phyloP scores from a whole-genome alignment of 371 early-diverging fungal genomes.

The Mucor ambiguus region DNA sequence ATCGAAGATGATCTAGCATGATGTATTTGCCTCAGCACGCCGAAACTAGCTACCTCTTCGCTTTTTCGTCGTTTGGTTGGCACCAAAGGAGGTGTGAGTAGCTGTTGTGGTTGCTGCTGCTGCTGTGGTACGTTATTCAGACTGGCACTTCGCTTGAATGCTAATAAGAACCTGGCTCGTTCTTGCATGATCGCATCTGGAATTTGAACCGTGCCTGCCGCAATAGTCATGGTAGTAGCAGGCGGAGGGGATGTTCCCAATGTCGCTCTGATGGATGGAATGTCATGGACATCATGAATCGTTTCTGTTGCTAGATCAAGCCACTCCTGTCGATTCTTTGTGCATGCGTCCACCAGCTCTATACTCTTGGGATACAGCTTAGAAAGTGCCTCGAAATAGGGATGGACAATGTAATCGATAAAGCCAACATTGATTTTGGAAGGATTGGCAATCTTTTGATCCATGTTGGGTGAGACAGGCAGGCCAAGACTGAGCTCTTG shows the following conservation, averaged over 20 bases:
- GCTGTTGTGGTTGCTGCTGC: not conserved
- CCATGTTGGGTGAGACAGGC: conserved; percentile 86
- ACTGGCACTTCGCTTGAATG: not conserved
- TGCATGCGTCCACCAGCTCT: conserved; percentile 30
- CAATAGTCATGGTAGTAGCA: conserved; percentile 29
- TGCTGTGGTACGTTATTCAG: not conserved
- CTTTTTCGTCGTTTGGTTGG: conserved; percentile 9
- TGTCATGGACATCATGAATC: not conserved
- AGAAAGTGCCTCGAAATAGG: conserved; percentile 79
- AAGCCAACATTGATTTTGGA: conserved; percentile 79
- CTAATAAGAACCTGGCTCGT: not conserved
- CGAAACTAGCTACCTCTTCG: conserved; percentile 6
- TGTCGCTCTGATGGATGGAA: conserved; percentile 7
- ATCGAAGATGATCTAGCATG: not conserved
- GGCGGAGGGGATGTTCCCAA: not conserved
- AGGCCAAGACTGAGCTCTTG: conserved; percentile 68
- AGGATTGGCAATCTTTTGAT: conserved; percentile 69
- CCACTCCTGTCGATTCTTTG: conserved; percentile 46
- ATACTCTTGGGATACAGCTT: conserved; percentile 64
- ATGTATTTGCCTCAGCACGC: not conserved
- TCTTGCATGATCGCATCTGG: conserved; percentile 21
- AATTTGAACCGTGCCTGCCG: conserved; percentile 39
- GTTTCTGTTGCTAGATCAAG: conserved; percentile 16
- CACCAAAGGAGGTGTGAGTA: not conserved
- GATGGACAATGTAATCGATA: conserved; percentile 82